Conservation (phyloP, 2,329 filamentous ascomycete genomes). For the Diaporthe citrichinensis region DNA sequence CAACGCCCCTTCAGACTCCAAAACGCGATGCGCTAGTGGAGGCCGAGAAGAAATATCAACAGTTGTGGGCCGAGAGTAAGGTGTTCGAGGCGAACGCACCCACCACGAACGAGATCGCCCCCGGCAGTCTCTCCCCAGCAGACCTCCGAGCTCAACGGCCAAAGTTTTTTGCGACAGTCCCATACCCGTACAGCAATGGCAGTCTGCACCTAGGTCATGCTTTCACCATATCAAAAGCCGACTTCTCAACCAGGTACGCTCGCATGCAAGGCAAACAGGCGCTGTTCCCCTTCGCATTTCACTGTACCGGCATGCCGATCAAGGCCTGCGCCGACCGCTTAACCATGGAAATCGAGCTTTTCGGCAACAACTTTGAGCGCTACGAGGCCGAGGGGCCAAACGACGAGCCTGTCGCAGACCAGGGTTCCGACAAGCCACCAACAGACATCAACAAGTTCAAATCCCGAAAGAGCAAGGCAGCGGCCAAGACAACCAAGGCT, state of each 20-base stretch:
- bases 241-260: slow-evolving; percentile 2
- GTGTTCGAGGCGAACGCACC: slow-evolving; percentile 1
- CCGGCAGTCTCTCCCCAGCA: slow-evolving; percentile 3
- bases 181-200: slow-evolving; percentile 7
- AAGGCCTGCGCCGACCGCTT: background rate
- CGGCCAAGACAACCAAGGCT: slow-evolving; percentile 3
- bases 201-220: slow-evolving; percentile 10
- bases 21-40: slow-evolving; percentile 4
- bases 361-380: slow-evolving; percentile 8
- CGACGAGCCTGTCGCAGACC: background rate
- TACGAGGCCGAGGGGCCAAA: background rate
- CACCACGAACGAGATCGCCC: background rate
- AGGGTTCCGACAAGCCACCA: background rate
- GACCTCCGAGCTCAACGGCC: slow-evolving; percentile 4
- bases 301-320: slow-evolving; percentile 8
- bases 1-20: background rate
- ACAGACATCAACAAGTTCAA: slow-evolving; percentile 7
- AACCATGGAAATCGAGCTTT: slow-evolving; percentile 5
- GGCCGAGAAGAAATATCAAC: slow-evolving; percentile 3
- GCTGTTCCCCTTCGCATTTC: slow-evolving; percentile 8
- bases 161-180: slow-evolving; percentile 12
- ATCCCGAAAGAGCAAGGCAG: slow-evolving; percentile 1
- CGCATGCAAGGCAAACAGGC: slow-evolving; percentile 5
- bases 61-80: background rate
- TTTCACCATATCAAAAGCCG: slow-evolving; percentile 8